A percentile compares a stretch with the other conserved stretches of the same genome.
Conservation (phyloP, 1,284 basidiomycete genomes). For the Apiotrichum gamsii region DNA sequence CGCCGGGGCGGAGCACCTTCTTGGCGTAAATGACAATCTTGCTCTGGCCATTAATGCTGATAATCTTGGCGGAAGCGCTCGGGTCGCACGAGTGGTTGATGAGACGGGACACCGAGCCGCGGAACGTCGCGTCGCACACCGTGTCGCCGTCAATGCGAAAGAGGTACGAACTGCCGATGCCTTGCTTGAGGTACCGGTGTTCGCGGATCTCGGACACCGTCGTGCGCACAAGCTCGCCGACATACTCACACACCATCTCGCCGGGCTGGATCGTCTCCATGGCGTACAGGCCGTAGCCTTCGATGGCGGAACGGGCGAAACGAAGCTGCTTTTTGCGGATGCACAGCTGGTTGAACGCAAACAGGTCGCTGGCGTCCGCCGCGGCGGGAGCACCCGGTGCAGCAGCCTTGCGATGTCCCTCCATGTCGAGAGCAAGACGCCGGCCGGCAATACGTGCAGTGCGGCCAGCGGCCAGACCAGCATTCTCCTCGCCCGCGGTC, state of each 20-base stretch:
- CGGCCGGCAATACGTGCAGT: slow-evolving; percentile 93
- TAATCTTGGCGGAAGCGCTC: slow-evolving; percentile 96
- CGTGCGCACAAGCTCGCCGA: slow-evolving; percentile 91
- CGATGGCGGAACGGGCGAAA: slow-evolving; percentile 92
- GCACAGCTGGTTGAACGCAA: slow-evolving; percentile 98
- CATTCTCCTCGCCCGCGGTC: slow-evolving; percentile 42
- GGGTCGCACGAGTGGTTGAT: slow-evolving; percentile 97
- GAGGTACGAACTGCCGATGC: slow-evolving; percentile 89
- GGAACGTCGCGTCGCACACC: slow-evolving; percentile 97
- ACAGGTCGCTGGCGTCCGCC: slow-evolving; percentile 51
- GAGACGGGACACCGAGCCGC: slow-evolving; percentile 92
- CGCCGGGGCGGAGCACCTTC: slow-evolving; percentile 82
- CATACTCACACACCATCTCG: slow-evolving; percentile 99
- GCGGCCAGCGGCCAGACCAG: slow-evolving; percentile 61
- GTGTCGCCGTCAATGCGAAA: slow-evolving; percentile 88
- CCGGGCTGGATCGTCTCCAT: slow-evolving; percentile 88
- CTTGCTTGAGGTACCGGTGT: slow-evolving; percentile 87
- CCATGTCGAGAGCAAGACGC: slow-evolving; percentile 84
- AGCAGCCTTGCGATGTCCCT: slow-evolving; percentile 69
- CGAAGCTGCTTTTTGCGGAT: slow-evolving; percentile 96
- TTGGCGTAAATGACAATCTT: slow-evolving; percentile 97
- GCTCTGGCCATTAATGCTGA: slow-evolving; percentile 95
- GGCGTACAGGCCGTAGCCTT: slow-evolving; percentile 95
- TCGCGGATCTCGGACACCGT: slow-evolving; percentile 96
- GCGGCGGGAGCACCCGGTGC: slow-evolving; percentile 1